phyloP scores from a whole-genome alignment of 2,329 filamentous ascomycete genomes.

The Arthrobotrys iridis region DNA sequence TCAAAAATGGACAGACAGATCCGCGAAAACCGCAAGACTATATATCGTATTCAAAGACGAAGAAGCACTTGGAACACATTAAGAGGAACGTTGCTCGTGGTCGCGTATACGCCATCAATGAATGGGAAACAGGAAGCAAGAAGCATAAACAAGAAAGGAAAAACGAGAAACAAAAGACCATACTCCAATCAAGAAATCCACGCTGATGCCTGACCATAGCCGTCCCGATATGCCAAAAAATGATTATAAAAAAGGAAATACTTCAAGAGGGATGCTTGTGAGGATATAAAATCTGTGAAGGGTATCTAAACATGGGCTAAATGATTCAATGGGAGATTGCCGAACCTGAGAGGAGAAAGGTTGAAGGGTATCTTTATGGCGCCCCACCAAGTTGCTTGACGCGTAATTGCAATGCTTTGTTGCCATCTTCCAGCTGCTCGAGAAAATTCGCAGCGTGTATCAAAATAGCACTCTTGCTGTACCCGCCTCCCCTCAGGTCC shows the following conservation, averaged over 20 bases:
- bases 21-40: too few relatives aligned
- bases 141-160: neutral
- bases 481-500: constrained; percentile 75
- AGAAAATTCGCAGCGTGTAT: constrained; percentile 80
- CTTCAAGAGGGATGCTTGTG: neutral
- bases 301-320: constrained; percentile 25
- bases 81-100: constrained; percentile 42
- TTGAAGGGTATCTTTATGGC: neutral
- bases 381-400: constrained; percentile 64
- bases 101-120: constrained; percentile 38
- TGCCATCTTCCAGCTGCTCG: constrained; percentile 76
- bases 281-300: constrained; percentile 13
- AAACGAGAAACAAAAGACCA: neutral
- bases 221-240: constrained; percentile 36
- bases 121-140: neutral
- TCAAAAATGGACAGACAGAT: neutral
- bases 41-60: too few relatives aligned
- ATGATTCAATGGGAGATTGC: constrained; percentile 10
- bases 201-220: constrained; percentile 26
- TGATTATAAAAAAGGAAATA: constrained; percentile 9
- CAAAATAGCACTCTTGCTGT: constrained; percentile 84
- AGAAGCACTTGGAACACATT: neutral
- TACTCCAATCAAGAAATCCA: constrained; percentile 39
- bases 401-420: constrained; percentile 69
- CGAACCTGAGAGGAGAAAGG: neutral